phyloP scores from a whole-genome alignment of 495 filamentous ascomycete species.

The Hypoxylon fragiforme region DNA sequence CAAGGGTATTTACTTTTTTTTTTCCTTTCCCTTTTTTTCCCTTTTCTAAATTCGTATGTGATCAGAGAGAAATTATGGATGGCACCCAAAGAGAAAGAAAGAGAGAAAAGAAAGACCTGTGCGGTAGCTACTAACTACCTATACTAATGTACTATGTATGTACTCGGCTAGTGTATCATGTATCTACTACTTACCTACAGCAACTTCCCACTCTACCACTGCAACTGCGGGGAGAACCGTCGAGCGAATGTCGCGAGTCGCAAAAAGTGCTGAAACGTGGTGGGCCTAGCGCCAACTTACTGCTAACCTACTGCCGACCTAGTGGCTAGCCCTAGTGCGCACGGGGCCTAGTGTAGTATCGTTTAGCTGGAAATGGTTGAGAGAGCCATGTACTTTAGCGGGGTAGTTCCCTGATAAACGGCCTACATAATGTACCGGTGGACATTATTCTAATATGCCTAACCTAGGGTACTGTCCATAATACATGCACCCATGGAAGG shows the following conservation, averaged over 20 bases:
- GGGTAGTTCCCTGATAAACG: constrained; percentile 16
- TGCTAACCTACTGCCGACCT: neutral
- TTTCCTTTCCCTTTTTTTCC: too few species aligned
- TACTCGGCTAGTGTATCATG: neutral
- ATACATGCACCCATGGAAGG: too few species aligned
- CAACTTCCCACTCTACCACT: neutral
- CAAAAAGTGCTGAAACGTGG: constrained; percentile 1
- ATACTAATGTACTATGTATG: neutral
- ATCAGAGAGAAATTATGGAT: too few species aligned
- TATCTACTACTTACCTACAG: too few species aligned
- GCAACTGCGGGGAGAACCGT: constrained; percentile 3
- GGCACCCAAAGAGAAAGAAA: too few species aligned
- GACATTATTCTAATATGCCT: too few species aligned
- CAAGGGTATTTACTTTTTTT: too few species aligned
- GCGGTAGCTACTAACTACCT: too few species aligned
- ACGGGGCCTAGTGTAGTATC: neutral
- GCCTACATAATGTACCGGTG: too few species aligned
- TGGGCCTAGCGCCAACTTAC: neutral
- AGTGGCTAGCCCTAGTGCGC: neutral
- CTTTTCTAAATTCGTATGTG: too few species aligned
- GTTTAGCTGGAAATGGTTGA: neutral
- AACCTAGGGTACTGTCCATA: too few species aligned
- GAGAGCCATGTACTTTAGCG: constrained; percentile 10
- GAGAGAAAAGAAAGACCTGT: neutral
- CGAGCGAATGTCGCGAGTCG: neutral